A percentile compares a stretch with the other conserved stretches of the same genome.
Conservation (phyloP, 106 monocot species). For the Posidonia australis region DNA sequence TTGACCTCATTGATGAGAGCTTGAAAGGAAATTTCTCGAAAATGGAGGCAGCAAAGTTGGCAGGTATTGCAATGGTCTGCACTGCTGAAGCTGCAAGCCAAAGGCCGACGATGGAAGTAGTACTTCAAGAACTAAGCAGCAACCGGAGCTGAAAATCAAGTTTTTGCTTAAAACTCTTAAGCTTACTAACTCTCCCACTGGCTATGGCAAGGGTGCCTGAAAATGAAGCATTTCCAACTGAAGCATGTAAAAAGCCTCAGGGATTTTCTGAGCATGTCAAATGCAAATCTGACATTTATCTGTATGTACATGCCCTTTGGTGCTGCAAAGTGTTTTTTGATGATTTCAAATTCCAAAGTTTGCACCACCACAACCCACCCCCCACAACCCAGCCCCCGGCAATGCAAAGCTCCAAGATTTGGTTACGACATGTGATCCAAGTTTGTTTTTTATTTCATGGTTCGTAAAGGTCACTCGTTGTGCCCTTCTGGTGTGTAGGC, state of each 20-base stretch:
- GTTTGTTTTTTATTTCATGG: neutral
- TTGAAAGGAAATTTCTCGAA: constrained; percentile 36
- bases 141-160: constrained; percentile 1
- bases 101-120: constrained; percentile 45
- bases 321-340: neutral
- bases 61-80: constrained; percentile 38
- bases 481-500: no score
- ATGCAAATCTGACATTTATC: neutral
- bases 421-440: neutral
- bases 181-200: neutral
- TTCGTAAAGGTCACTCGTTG: no score
- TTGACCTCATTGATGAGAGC: constrained; percentile 44
- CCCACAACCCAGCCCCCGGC: no score
- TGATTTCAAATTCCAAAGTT: neutral
- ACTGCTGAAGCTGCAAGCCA: constrained; percentile 40
- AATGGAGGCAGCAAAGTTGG: constrained; percentile 50
- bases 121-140: constrained; percentile 37
- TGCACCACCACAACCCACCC: no score
- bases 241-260: neutral
- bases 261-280: no score
- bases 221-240: no score
- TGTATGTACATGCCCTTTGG: neutral
- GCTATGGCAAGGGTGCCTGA: neutral
- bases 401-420: neutral
- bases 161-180: neutral